A percentile compares a stretch with the other conserved stretches of the same genome.
These are phyloP conservation scores for Pythium pyrilobum DNA, from an alignment of 352 stramenopile species.

Conservation along the genomic window DNA sequence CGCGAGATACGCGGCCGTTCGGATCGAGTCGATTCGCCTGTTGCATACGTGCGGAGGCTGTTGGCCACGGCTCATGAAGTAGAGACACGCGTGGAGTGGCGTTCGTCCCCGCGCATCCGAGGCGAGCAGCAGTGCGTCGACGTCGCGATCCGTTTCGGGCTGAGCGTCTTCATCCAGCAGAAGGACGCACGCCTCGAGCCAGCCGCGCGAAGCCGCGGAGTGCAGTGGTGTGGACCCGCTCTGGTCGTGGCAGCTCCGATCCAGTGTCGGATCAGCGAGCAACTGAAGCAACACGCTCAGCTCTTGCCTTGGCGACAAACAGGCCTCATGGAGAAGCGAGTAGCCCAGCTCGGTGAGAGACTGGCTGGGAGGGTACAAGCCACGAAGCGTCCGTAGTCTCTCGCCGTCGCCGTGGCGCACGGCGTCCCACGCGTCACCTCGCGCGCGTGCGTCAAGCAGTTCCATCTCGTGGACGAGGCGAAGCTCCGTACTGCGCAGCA, in stretches of 20 bases:
- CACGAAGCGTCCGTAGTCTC: slow-evolving; percentile 29
- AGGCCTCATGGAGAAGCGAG: slow-evolving; percentile 61
- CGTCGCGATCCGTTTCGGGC: background rate
- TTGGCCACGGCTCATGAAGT: background rate
- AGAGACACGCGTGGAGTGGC: slow-evolving; percentile 21
- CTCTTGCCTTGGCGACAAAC: slow-evolving; percentile 20
- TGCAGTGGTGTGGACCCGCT: slow-evolving; percentile 41
- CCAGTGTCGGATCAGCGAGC: background rate
- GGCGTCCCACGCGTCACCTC: slow-evolving; percentile 49
- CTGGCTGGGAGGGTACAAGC: slow-evolving; percentile 13
- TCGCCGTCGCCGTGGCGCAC: slow-evolving; percentile 32
- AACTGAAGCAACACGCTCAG: slow-evolving; percentile 2
- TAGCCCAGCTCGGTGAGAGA: background rate
- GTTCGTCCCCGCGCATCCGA: slow-evolving; percentile 42
- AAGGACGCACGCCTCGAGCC: slow-evolving; percentile 36
- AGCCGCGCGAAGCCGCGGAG: slow-evolving; percentile 35
- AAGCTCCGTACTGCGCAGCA: slow-evolving; percentile 14
- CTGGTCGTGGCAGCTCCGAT: background rate
- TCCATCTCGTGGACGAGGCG: background rate
- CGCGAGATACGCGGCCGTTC: slow-evolving; percentile 24
- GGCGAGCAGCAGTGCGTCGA: slow-evolving; percentile 25
- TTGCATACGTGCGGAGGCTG: background rate
- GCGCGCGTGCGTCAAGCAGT: slow-evolving; percentile 25
- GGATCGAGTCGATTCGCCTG: background rate
- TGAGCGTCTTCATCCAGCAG: slow-evolving; percentile 21